These are phyloP conservation scores for Trichosporon sp. DNA, from an alignment of 1,284 basidiomycete species.

Conservation along the genomic window DNA sequence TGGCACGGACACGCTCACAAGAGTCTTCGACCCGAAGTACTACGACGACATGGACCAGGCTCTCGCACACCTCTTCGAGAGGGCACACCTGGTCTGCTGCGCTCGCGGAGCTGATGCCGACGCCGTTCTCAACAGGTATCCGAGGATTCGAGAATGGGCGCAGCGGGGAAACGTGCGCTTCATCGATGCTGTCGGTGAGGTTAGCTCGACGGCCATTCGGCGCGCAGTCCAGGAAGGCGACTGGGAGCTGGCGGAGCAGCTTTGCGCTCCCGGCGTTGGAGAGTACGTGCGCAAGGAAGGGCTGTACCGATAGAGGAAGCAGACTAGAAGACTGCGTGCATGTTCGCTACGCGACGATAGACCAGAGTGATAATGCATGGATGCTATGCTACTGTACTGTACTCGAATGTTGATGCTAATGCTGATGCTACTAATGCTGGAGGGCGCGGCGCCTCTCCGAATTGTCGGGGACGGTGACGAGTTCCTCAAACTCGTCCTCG, in stretches of 20 bases:
- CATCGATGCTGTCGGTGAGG: constrained; percentile 61
- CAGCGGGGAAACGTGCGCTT: constrained; percentile 62
- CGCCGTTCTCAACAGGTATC: constrained; percentile 13
- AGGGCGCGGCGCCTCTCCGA: constrained; percentile 9
- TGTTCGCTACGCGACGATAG: background rate
- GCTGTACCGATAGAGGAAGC: constrained; percentile 22
- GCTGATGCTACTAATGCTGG: constrained; percentile 7
- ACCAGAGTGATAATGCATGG: constrained; percentile 16
- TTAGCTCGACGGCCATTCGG: constrained; percentile 77
- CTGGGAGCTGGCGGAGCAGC: constrained; percentile 1
- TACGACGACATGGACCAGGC: constrained; percentile 63
- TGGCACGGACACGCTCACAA: constrained; percentile 84
- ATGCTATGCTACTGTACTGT: constrained; percentile 16
- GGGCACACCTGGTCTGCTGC: constrained; percentile 68
- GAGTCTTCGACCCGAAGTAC: constrained; percentile 79
- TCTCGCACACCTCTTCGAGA: constrained; percentile 36
- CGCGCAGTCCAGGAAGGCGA: constrained; percentile 54
- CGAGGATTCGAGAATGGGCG: constrained; percentile 60
- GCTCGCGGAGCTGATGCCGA: constrained; percentile 40
- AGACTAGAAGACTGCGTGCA: background rate
- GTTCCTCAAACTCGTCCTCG: background rate
- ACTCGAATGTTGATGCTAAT: constrained; percentile 11
- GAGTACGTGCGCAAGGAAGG: constrained; percentile 26
- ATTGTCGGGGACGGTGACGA: constrained; percentile 1
- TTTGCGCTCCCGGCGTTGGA: constrained; percentile 22